Conservation (phyloP, 163 green algal genomes). For the Prototheca stagnorum region DNA sequence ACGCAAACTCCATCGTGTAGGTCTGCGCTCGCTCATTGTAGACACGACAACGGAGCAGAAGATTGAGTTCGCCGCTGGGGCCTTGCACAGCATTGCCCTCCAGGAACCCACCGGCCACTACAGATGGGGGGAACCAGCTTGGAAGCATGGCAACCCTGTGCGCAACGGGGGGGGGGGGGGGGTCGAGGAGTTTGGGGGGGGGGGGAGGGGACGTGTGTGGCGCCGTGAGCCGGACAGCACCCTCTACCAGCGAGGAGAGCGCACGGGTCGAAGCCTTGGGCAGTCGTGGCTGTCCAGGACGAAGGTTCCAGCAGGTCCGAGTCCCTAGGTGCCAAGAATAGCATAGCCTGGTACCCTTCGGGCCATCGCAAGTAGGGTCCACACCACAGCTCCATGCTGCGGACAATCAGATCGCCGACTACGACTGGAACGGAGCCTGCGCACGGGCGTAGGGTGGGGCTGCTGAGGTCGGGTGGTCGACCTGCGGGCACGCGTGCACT, state of each 20-base stretch:
- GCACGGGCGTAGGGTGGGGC: too few species aligned
- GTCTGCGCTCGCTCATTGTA: neutral
- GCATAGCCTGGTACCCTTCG: conserved; percentile 1
- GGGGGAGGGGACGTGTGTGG: too few species aligned
- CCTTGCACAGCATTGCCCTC: conserved; percentile 8
- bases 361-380: conserved; percentile 1
- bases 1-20: conserved; percentile 13
- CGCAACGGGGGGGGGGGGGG: too few species aligned
- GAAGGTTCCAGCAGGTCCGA: conserved; percentile 2
- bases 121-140: conserved; percentile 5
- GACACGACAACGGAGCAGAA: conserved; percentile 15
- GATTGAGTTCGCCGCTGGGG: neutral
- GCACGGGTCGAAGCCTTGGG: neutral
- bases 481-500: neutral
- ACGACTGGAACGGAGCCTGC: conserved; percentile 12
- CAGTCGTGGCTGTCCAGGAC: neutral
- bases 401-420: neutral
- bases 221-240: too few species aligned
- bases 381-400: conserved; percentile 10
- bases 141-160: conserved; percentile 12
- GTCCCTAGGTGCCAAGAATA: conserved; percentile 1
- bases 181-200: too few species aligned
- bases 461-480: neutral
- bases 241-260: too few species aligned
- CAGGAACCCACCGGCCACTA: conserved; percentile 6